Percentiles rank a stretch among this genome's conserved stretches.
Conservation (phyloP, 257 asterid species). For the Hygrophila difformis region DNA sequence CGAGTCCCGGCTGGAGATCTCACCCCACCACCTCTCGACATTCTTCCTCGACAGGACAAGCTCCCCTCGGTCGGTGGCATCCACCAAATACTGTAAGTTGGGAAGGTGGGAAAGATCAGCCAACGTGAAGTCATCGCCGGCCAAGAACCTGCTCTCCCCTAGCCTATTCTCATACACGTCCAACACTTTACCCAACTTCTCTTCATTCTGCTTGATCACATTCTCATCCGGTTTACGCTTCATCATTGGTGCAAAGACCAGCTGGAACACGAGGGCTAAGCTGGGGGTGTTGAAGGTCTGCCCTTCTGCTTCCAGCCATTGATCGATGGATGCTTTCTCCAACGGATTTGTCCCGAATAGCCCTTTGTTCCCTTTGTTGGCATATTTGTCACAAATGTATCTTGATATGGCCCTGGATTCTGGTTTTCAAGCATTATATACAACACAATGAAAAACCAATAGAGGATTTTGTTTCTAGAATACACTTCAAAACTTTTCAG, state of each 20-base stretch:
- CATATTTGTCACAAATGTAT: slow-evolving; percentile 60
- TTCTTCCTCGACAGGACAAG: slow-evolving; percentile 50
- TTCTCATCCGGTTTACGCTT: slow-evolving; percentile 62
- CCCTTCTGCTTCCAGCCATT: slow-evolving; percentile 73
- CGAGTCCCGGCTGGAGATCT: slow-evolving; percentile 56
- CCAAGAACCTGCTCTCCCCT: slow-evolving; percentile 60
- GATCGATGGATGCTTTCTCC: slow-evolving; percentile 77
- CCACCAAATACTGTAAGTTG: slow-evolving; percentile 39
- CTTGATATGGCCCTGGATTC: slow-evolving; percentile 69
- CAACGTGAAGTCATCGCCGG: slow-evolving; percentile 67
- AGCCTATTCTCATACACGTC: slow-evolving; percentile 79
- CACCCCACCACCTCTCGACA: slow-evolving; percentile 84
- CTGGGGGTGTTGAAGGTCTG: slow-evolving; percentile 69
- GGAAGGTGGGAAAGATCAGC: slow-evolving; percentile 89
- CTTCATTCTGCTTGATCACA: slow-evolving; percentile 53
- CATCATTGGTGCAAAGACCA: slow-evolving; percentile 66
- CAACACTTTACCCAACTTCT: slow-evolving; percentile 63
- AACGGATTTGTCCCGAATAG: slow-evolving; percentile 49
- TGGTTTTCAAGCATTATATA: slow-evolving; percentile 1
- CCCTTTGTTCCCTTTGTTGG: slow-evolving; percentile 47
- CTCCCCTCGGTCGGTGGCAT: slow-evolving; percentile 33
- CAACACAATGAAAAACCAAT: too few species aligned
- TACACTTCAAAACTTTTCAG: too few species aligned
- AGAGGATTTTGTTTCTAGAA: too few species aligned
- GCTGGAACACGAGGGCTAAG: slow-evolving; percentile 53